Base-by-base conservation (phyloP, 2,329 filamentous ascomycete genomes). In the Aspergillus transmontanensis region DNA sequence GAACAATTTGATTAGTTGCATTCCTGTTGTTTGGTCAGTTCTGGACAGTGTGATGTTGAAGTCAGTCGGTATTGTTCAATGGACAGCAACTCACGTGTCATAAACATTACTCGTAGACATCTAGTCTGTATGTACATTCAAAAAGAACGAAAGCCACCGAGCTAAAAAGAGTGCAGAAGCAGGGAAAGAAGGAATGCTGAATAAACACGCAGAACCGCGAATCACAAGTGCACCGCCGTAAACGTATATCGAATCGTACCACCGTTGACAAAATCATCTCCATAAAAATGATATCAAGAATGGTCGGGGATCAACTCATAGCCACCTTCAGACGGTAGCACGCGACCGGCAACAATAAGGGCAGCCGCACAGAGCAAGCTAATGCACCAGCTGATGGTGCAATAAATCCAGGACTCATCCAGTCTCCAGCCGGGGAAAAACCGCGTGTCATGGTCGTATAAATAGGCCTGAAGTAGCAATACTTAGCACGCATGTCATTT, bases 371-470 rank as follows among this genome's bases (percentile, higher is more conserved):
- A 83, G 19, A 87, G 65, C 39, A 85, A 68, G 64, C 86, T 78
- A 3, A 87, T 74, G 59, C 78, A 81, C 85, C 86, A 89, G 69
- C 85, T 87, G 30, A 86, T 80, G 28, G 86, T 89, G 75, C 87
- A 88, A 60, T 96, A 85, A 36, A 90, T 86, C 87, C 91, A 97
- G 1, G 91, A 92, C 59, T 86, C 87, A 72, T 92, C 93, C 60
- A 97, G 84, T 63, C 84, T 83, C 91, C 93, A 97, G 64, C 93
- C 93, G 21, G 90, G 85, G 72, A 89, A 88, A 76, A 97, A 97
- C 69, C 92, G 89, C 56, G 90, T 87, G 75, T 97, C 91, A 73
- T 94, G 85, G 68, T 96, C 90, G 76, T 88, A 94, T 21, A 96
- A 84, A 75, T 92, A 95, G 21, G 92, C 89, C 93, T 96, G 69